Conservation (phyloP, 1,284 basidiomycete species). For the Pseudozyma sp. region DNA sequence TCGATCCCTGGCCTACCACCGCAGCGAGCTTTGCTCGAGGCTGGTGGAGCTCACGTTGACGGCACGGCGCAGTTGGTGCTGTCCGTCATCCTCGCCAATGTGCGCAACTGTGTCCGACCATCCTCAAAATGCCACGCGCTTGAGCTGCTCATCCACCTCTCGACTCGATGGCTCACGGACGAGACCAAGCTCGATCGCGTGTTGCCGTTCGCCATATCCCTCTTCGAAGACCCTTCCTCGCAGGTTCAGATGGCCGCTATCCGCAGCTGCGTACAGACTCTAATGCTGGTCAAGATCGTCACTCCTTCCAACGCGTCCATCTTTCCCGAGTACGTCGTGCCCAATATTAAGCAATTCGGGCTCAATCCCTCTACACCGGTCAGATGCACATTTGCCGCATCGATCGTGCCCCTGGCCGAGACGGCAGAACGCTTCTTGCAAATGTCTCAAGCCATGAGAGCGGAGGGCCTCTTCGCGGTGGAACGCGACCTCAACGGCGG, state of each 20-base stretch:
- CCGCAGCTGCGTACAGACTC: conserved; percentile 84
- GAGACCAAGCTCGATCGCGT: conserved; percentile 95
- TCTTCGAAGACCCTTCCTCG: conserved; percentile 85
- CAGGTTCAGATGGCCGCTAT: conserved; percentile 78
- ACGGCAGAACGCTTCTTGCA: conserved; percentile 87
- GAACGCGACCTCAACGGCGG: conserved; percentile 79
- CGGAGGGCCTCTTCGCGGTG: conserved; percentile 79
- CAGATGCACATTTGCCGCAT: conserved; percentile 86
- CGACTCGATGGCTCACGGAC: conserved; percentile 82
- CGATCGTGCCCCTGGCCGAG: conserved; percentile 84
- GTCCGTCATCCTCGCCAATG: conserved; percentile 86
- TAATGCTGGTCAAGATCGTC: conserved; percentile 84
- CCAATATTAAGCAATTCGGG: conserved; percentile 84
- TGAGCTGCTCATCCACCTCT: conserved; percentile 86
- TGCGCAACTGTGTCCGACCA: conserved; percentile 87
- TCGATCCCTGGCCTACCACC: conserved; percentile 55
- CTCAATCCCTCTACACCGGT: conserved; percentile 89
- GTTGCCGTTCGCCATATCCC: conserved; percentile 88
- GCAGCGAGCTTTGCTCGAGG: conserved; percentile 22
- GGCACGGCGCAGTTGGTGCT: conserved; percentile 83
- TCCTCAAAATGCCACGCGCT: conserved; percentile 86
- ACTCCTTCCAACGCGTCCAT: conserved; percentile 86
- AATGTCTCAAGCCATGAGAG: conserved; percentile 88
- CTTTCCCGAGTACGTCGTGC: conserved; percentile 94
- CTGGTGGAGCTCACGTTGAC: conserved; percentile 71